Percentiles rank a stretch among this genome's conserved stretches.
Conservation (phyloP, 2,329 filamentous ascomycete species). For the Aureobasidium subglaciale region DNA sequence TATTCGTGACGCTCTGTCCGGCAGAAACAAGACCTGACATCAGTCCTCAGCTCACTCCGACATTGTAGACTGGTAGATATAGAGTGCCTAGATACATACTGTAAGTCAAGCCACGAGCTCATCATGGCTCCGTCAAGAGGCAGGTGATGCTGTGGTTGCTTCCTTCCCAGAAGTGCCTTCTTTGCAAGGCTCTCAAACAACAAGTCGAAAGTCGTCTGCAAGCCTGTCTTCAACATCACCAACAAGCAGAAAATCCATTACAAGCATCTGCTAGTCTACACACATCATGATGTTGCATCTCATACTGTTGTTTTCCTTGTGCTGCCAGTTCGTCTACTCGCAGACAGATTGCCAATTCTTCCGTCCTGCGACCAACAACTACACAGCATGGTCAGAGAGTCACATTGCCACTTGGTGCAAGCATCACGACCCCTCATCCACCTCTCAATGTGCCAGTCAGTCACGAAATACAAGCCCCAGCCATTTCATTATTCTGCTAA, state of each 20-base stretch:
- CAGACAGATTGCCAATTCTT: conserved; percentile 7
- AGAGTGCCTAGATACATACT: too few species aligned
- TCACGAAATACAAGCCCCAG: background rate
- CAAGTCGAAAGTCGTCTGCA: too few species aligned
- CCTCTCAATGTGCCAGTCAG: conserved; percentile 12
- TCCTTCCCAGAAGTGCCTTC: too few species aligned
- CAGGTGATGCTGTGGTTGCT: too few species aligned
- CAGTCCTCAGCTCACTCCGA: too few species aligned
- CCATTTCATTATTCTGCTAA: background rate
- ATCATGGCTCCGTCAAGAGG: too few species aligned
- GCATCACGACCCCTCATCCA: conserved; percentile 9
- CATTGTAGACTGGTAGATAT: too few species aligned
- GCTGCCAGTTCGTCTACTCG: background rate
- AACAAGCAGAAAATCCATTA: background rate
- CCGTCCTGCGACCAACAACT: background rate
- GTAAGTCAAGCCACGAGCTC: too few species aligned
- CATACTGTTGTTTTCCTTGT: background rate
- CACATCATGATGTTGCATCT: conserved; percentile 7
- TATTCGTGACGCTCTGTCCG: too few species aligned
- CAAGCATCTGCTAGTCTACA: background rate
- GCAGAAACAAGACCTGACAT: too few species aligned
- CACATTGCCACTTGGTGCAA: conserved; percentile 14
- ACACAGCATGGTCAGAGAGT: background rate
- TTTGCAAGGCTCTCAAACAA: background rate
- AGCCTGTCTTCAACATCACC: background rate